Evolutionary conservation across 495 filamentous ascomycete species (phyloP), one percentile per base, ranked within the genome.

Genomic region (Neurospora sublineolata): DNA sequence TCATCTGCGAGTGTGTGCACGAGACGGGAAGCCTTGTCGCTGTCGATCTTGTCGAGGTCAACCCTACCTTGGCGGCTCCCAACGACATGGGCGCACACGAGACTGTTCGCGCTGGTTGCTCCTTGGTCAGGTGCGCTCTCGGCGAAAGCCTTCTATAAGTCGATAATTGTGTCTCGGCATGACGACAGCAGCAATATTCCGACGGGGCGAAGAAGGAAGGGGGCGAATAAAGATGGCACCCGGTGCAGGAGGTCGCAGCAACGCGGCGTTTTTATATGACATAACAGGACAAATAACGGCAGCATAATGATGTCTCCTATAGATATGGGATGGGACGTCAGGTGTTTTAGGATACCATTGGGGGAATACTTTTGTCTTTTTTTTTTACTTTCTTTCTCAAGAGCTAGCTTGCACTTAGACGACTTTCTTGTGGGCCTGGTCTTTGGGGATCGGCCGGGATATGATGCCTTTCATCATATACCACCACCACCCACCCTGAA

Each of bases 31-130:
- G 89, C 77, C 80, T 98, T 72, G 86, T 98, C 8, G 94, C 94
- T 14, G 89, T 99, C 83, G 95, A 99, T 80, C 83, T 99, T 78
- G 96, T 91, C 72, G 95, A 99, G 82, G 96, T 99, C 71, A 99
- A 99, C 83, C 94, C 94, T 9, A 91, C 88, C 72, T 82, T 97
- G 73, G 94, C 92, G 74, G 82, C 83, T 18, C 86, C 80, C 36
- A 78, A 82, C 58, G 85, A 86, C 68, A 71, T 89, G 68, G 94
- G 93, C 2, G 94, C 93, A 1, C 85, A 87, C 37, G 94, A 97
- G 80, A 99, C 95, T 3, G 92, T 99, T 72, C 83, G 94, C 38
- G 91, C 94, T 9, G 95, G 95, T 3, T 95, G 93, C 80, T 94
- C 91, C 58, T 83, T 99, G 73, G 92, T 99, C 12, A 86, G 95